Evolutionary conservation across 192 early-diverging fungal genomes (phyloP).

Genomic region (Lobosporangium transversale): DNA sequence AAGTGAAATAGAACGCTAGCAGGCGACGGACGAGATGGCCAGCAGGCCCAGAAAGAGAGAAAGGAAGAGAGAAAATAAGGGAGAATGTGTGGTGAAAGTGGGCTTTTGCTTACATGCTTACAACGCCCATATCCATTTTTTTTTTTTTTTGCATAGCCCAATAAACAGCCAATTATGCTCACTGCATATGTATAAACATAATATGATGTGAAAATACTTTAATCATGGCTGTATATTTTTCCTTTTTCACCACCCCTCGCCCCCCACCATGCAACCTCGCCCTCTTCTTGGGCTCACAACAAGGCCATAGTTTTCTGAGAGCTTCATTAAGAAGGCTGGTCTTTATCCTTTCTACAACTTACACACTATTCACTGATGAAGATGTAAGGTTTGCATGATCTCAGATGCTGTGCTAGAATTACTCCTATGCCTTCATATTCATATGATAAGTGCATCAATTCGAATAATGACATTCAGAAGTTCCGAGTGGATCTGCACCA

Average conservation of each 20-base stretch:
- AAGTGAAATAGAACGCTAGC: background rate
- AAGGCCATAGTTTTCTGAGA: background rate
- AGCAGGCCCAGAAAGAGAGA: background rate
- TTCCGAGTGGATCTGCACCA: too few relatives aligned
- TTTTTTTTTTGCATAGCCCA: constrained; percentile 12
- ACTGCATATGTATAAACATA: background rate
- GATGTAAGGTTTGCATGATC: too few relatives aligned
- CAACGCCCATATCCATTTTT: too few relatives aligned
- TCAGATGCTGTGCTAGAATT: too few relatives aligned
- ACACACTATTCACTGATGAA: too few relatives aligned
- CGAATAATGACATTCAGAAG: too few relatives aligned
- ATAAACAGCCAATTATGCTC: background rate
- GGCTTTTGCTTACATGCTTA: too few relatives aligned
- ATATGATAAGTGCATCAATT: too few relatives aligned
- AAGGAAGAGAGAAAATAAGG: background rate
- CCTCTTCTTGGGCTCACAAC: background rate
- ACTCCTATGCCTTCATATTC: too few relatives aligned
- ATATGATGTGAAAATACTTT: background rate
- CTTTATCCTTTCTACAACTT: background rate
- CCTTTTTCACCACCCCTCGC: background rate
- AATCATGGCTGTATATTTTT: background rate
- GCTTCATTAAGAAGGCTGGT: background rate
- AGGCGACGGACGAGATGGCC: background rate
- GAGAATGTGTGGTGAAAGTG: background rate
- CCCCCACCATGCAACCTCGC: too few relatives aligned